Conservation (phyloP, 2,329 filamentous ascomycete species). For the Trichophyton rubrum region DNA sequence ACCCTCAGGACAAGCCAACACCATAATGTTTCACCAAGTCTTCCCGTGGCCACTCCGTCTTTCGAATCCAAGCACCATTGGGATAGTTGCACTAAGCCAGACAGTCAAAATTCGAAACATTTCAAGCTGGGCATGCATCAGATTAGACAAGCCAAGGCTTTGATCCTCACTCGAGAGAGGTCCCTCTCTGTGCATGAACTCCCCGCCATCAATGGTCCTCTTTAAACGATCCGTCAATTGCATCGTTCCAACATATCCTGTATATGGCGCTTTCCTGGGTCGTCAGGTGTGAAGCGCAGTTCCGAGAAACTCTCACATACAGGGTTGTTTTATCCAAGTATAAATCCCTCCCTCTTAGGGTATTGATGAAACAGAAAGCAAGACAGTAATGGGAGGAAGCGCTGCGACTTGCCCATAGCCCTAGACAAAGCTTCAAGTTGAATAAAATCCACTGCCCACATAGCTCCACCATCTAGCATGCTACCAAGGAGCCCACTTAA, state of each 20-base stretch:
- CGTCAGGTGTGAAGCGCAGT: not conserved
- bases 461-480: not conserved
- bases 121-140: conserved; percentile 19
- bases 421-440: not conserved
- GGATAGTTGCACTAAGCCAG: conserved; percentile 7
- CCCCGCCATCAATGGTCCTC: not conserved
- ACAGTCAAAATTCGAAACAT: conserved; percentile 9
- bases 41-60: not conserved
- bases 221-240: not conserved
- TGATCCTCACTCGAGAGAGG: conserved; percentile 90
- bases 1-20: not conserved
- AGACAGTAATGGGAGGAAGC: not conserved
- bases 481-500: not conserved
- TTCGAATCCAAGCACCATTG: not conserved
- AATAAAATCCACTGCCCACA: not conserved
- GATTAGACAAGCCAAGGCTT: conserved; percentile 78
- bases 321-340: not conserved
- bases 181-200: conserved; percentile 39
- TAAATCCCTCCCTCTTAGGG: not conserved
- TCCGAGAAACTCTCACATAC: not conserved
- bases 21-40: not conserved
- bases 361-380: not conserved
- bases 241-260: not conserved
- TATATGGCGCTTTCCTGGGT: not conserved
- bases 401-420: not conserved